Percentiles rank a stretch among this genome's conserved stretches.
Evolutionary conservation across 73 alveolate species (phyloP).

Genomic region (Symbiodinium pilosum): DNA sequence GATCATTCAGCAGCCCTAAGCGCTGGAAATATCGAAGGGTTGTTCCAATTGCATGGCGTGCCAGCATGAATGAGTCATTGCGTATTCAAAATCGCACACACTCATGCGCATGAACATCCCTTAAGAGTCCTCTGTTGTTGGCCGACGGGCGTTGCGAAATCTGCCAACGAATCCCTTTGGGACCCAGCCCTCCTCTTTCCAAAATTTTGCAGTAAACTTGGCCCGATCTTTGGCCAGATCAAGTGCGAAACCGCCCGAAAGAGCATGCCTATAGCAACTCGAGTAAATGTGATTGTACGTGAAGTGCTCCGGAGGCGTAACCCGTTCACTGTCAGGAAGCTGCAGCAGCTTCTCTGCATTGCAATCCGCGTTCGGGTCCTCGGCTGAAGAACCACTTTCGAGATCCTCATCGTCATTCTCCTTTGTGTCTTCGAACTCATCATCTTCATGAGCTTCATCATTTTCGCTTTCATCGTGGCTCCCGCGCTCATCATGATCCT

Average conservation of each 20-base stretch:
- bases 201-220: not conserved
- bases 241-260: not conserved
- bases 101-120: not conserved
- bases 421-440: too few relatives aligned
- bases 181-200: not conserved
- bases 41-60: not conserved
- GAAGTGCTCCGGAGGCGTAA: not conserved
- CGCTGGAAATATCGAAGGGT: not conserved
- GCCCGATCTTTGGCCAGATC: not conserved
- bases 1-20: not conserved
- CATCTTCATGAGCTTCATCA: too few relatives aligned
- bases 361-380: not conserved
- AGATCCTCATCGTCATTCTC: not conserved
- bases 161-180: not conserved
- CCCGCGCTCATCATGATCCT: too few relatives aligned
- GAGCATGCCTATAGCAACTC: not conserved
- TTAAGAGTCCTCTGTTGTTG: not conserved
- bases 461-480: too few relatives aligned
- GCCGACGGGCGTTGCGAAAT: not conserved
- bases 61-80: not conserved
- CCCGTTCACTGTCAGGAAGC: not conserved
- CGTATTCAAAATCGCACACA: not conserved
- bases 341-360: not conserved
- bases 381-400: too few relatives aligned
- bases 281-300: not conserved